Conservation (phyloP, 805 yeast species). For the Komagataella pastoris region DNA sequence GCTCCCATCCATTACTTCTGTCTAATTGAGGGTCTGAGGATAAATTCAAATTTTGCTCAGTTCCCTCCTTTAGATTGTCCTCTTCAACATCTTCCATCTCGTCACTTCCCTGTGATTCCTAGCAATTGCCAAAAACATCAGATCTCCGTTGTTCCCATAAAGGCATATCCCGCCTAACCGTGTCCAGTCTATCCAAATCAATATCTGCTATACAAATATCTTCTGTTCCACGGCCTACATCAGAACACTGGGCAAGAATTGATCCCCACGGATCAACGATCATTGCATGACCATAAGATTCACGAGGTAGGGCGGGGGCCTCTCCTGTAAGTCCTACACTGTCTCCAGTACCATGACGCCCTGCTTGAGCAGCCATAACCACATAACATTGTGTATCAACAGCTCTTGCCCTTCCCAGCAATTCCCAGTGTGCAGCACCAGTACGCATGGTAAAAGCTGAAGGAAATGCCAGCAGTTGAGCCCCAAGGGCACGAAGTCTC, state of each 20-base stretch:
- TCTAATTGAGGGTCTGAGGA: neutral
- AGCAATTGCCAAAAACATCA: conserved; percentile 35
- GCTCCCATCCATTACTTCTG: neutral
- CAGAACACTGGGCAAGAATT: conserved; percentile 45
- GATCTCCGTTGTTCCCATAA: conserved; percentile 59
- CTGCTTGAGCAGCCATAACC: conserved; percentile 81
- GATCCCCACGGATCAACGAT: conserved; percentile 92
- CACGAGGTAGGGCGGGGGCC: conserved; percentile 28
- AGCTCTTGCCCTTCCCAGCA: conserved; percentile 73
- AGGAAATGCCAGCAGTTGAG: conserved; percentile 69
- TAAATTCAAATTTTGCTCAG: neutral
- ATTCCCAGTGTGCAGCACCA: conserved; percentile 85
- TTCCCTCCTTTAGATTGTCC: neutral
- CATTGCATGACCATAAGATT: conserved; percentile 78
- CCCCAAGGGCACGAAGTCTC: conserved; percentile 52
- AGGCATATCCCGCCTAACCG: conserved; percentile 62
- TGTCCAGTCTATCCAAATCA: conserved; percentile 33
- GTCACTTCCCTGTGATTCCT: neutral
- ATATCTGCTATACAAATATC: conserved; percentile 51
- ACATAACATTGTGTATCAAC: conserved; percentile 82
- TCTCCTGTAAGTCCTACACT: conserved; percentile 20
- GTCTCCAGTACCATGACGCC: conserved; percentile 47
- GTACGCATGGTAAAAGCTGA: conserved; percentile 90
- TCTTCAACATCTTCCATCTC: neutral
- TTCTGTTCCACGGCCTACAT: conserved; percentile 20